Conservation (phyloP, 1,139 yeast species). For the Nadsonia starkeyi-henricii region DNA sequence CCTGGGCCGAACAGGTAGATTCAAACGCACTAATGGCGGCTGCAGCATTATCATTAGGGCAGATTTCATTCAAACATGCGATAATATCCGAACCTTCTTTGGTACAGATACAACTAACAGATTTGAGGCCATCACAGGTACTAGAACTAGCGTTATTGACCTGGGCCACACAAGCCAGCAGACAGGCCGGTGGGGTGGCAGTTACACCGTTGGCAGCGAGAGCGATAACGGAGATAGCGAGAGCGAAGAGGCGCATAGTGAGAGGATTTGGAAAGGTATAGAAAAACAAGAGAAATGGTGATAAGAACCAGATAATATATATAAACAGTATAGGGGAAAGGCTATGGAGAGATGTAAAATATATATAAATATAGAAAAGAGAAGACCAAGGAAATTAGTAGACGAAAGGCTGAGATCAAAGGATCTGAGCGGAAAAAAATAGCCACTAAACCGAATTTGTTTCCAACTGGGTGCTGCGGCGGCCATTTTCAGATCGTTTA, state of each 20-base stretch:
- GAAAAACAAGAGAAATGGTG: neutral
- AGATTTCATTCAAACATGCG: slow-evolving; percentile 45
- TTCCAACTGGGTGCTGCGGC: too few species aligned
- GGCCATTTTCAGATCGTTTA: too few species aligned
- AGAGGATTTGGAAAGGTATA: neutral
- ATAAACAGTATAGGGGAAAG: too few species aligned
- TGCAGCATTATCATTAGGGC: slow-evolving; percentile 49
- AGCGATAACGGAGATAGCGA: neutral
- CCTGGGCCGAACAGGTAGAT: slow-evolving; percentile 16
- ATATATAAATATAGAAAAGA: too few species aligned
- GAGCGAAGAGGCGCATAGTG: neutral
- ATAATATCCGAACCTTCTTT: slow-evolving; percentile 37
- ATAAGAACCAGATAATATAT: neutral
- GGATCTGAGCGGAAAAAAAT: too few species aligned
- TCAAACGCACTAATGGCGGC: slow-evolving; percentile 46
- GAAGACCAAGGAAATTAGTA: too few species aligned
- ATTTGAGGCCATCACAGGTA: slow-evolving; percentile 41
- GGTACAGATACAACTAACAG: slow-evolving; percentile 52
- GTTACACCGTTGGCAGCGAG: neutral
- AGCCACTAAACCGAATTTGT: too few species aligned
- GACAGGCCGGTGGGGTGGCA: slow-evolving; percentile 49
- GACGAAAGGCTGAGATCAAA: too few species aligned
- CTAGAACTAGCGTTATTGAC: slow-evolving; percentile 41
- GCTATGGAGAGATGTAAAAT: too few species aligned
- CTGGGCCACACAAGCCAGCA: slow-evolving; percentile 72